Conservation (phyloP, 805 yeast genomes). For the Wickerhamiella shivajii region DNA sequence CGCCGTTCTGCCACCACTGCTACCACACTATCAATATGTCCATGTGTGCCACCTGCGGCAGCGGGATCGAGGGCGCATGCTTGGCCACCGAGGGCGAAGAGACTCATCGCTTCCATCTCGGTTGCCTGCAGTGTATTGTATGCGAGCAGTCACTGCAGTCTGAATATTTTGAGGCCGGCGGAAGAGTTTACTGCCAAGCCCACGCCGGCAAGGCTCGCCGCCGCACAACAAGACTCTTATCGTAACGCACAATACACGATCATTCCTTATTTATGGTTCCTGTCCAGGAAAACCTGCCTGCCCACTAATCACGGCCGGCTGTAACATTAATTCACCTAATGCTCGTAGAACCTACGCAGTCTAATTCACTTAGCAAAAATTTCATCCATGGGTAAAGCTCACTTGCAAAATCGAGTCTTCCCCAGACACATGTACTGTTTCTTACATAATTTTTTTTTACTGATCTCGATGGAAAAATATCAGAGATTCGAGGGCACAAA, state of each 20-base stretch:
- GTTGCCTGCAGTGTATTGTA: slow-evolving; percentile 53
- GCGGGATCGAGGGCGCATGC: slow-evolving; percentile 83
- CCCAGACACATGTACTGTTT: no score
- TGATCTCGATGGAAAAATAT: slow-evolving; percentile 15
- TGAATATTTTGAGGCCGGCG: slow-evolving; percentile 24
- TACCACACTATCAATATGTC: slow-evolving; percentile 64
- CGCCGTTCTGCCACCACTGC: slow-evolving; percentile 71
- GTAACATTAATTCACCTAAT: no score
- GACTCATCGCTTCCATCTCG: slow-evolving; percentile 49
- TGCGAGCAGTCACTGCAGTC: slow-evolving; percentile 31
- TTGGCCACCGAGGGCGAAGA: slow-evolving; percentile 33
- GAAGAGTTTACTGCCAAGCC: slow-evolving; percentile 23
- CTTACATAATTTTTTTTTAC: no score
- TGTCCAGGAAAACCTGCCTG: no score
- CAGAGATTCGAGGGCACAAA: slow-evolving; percentile 38
- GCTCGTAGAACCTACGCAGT: no score
- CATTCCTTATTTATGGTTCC: no score
- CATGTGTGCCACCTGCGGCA: slow-evolving; percentile 51
- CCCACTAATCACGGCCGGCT: no score
- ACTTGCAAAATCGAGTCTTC: no score
- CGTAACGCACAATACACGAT: no score
- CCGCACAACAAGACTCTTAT: slow-evolving; percentile 11
- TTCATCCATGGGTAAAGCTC: no score
- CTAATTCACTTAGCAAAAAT: no score
- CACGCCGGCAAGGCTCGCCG: slow-evolving; percentile 22